phyloP scores from a whole-genome alignment of 345 rosid genomes.

The Citrus cavaleriei region DNA sequence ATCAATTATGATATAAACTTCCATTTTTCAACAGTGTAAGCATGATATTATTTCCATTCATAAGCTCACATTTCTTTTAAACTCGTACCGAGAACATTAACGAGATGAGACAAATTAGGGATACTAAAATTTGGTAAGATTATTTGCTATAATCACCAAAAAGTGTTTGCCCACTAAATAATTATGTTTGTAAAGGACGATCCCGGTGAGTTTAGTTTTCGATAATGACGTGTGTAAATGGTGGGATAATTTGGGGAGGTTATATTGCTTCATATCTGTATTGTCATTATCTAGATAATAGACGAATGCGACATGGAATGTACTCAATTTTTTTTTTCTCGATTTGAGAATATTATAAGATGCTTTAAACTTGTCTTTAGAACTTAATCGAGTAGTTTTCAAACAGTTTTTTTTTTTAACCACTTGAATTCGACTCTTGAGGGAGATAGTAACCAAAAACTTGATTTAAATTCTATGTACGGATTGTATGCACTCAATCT shows the following conservation, averaged over 20 bases:
- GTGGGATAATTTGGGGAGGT: not conserved
- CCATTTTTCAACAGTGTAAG: too few species aligned
- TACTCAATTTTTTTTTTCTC: not conserved
- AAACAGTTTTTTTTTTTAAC: too few species aligned
- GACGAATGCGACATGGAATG: not conserved
- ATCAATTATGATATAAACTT: too few species aligned
- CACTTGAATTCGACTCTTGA: too few species aligned
- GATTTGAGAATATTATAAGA: not conserved
- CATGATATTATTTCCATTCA: too few species aligned
- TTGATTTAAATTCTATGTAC: too few species aligned
- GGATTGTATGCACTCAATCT: not conserved
- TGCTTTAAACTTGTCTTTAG: not conserved
- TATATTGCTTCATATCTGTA: not conserved
- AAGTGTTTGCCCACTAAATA: not conserved
- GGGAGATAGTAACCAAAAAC: too few species aligned
- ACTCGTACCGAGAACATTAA: not conserved
- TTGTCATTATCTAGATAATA: not conserved
- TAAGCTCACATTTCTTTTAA: not conserved
- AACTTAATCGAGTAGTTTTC: not conserved
- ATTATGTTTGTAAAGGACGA: not conserved
- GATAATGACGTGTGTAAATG: not conserved
- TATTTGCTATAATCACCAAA: not conserved
- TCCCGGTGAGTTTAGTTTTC: not conserved
- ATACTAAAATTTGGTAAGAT: not conserved
- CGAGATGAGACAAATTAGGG: not conserved